Conservation (phyloP, 495 filamentous ascomycete species). For the Neurospora sp. region DNA sequence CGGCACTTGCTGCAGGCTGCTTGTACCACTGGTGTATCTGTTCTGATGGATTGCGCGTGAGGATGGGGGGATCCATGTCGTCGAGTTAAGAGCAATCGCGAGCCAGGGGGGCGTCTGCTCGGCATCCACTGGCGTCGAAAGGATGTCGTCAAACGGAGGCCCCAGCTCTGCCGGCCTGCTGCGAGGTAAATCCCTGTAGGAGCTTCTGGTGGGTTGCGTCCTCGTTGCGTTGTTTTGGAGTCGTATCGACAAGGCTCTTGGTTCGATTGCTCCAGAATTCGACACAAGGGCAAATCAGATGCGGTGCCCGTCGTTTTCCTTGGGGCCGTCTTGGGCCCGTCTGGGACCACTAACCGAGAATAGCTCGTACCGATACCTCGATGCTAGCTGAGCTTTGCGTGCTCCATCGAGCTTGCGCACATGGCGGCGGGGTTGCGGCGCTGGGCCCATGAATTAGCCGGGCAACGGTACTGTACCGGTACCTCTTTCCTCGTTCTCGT, state of each 20-base stretch:
- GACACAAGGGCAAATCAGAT: conserved; percentile 16
- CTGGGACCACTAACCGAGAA: conserved; percentile 24
- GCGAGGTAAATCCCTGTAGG: conserved; percentile 25
- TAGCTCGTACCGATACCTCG: conserved; percentile 13
- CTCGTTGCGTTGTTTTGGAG: neutral
- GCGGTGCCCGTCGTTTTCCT: neutral
- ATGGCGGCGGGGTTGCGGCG: conserved; percentile 15
- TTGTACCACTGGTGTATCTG: conserved; percentile 10
- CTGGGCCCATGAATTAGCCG: conserved; percentile 16
- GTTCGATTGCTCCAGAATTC: conserved; percentile 14
- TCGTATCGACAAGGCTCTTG: conserved; percentile 18
- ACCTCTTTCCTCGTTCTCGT: neutral
- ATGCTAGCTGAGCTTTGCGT: neutral
- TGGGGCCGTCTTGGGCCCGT: conserved; percentile 4
- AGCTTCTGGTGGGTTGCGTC: conserved; percentile 19
- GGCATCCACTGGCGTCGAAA: conserved; percentile 14
- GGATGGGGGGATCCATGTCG: conserved; percentile 25
- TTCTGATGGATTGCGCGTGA: conserved; percentile 16
- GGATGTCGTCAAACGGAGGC: conserved; percentile 21
- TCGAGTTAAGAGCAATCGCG: conserved; percentile 13
- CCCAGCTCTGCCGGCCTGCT: conserved; percentile 7
- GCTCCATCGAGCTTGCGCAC: conserved; percentile 7
- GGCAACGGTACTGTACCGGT: conserved; percentile 6
- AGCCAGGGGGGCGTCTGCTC: neutral
- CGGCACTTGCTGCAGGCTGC: conserved; percentile 11